These are phyloP conservation scores for Stagonosporopsis vannaccii DNA, from an alignment of 2,329 filamentous ascomycete genomes.

Conservation along the genomic window DNA sequence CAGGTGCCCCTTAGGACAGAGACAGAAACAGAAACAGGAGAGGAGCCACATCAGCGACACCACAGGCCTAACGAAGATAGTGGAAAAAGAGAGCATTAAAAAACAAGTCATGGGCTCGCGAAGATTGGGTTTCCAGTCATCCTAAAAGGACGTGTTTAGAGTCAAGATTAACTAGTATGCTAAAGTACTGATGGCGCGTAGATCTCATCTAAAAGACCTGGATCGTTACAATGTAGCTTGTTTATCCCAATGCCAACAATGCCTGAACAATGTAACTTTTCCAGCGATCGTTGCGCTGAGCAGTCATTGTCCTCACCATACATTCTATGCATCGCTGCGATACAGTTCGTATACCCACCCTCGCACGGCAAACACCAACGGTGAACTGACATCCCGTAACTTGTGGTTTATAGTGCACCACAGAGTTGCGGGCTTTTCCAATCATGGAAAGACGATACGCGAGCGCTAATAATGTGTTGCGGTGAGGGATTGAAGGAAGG, in stretches of 20 bases:
- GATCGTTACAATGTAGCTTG: background rate
- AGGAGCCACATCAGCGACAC: background rate
- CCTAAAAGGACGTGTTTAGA: background rate
- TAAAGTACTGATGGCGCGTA: background rate
- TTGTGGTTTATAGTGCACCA: too few relatives aligned
- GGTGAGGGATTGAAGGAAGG: background rate
- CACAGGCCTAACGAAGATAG: background rate
- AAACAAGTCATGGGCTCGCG: background rate
- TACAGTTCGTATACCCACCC: background rate
- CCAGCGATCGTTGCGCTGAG: too few relatives aligned
- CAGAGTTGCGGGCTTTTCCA: too few relatives aligned
- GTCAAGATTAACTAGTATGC: background rate
- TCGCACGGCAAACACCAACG: too few relatives aligned
- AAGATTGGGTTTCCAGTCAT: background rate
- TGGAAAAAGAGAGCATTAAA: background rate
- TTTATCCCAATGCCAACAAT: background rate
- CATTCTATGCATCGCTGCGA: background rate
- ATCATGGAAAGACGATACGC: too few relatives aligned
- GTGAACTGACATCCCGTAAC: too few relatives aligned
- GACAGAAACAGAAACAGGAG: background rate
- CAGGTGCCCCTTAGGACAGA: background rate
- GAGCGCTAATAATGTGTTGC: too few relatives aligned
- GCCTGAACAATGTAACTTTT: too few relatives aligned
- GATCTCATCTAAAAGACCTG: background rate
- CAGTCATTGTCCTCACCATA: background rate